Conservation (phyloP, 1,139 yeast genomes). For the Geotrichum reessii region DNA sequence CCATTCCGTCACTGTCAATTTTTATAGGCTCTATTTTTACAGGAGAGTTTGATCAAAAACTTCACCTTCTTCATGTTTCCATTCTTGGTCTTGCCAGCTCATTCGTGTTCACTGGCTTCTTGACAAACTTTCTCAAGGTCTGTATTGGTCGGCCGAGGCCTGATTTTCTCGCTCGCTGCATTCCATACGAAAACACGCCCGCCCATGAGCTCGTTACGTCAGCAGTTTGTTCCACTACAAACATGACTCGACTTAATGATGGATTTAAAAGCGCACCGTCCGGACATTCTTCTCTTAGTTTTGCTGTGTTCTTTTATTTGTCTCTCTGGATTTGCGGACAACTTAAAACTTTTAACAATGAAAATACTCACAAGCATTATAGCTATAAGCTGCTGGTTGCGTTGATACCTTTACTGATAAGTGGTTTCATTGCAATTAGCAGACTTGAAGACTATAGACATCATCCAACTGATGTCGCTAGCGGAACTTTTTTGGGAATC, state of each 20-base stretch:
- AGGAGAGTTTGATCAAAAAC: constrained; percentile 26
- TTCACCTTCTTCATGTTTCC: constrained; percentile 37
- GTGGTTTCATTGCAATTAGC: constrained; percentile 14
- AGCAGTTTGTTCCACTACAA: constrained; percentile 48
- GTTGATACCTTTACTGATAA: constrained; percentile 11
- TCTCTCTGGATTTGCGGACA: constrained; percentile 62
- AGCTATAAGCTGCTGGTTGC: constrained; percentile 30
- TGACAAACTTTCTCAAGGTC: constrained; percentile 56
- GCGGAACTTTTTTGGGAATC: constrained; percentile 53
- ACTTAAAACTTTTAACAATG: constrained; percentile 38
- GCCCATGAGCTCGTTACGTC: constrained; percentile 42
- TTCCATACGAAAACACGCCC: constrained; percentile 42
- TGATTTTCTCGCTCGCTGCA: constrained; percentile 68
- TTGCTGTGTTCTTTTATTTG: constrained; percentile 58
- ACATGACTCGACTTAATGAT: constrained; percentile 40
- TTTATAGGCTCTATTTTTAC: constrained; percentile 26
- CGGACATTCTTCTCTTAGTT: constrained; percentile 70
- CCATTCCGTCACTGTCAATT: constrained; percentile 32
- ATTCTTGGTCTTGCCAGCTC: constrained; percentile 44
- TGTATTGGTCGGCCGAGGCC: constrained; percentile 82
- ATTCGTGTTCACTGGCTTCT: constrained; percentile 40
- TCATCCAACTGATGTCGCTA: constrained; percentile 59
- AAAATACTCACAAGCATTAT: constrained; percentile 26
- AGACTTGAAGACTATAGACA: constrained; percentile 59
- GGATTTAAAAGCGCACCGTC: constrained; percentile 79